Conservation (phyloP, 176 grass and related monocot species). For the Bothriochloa decipiens region DNA sequence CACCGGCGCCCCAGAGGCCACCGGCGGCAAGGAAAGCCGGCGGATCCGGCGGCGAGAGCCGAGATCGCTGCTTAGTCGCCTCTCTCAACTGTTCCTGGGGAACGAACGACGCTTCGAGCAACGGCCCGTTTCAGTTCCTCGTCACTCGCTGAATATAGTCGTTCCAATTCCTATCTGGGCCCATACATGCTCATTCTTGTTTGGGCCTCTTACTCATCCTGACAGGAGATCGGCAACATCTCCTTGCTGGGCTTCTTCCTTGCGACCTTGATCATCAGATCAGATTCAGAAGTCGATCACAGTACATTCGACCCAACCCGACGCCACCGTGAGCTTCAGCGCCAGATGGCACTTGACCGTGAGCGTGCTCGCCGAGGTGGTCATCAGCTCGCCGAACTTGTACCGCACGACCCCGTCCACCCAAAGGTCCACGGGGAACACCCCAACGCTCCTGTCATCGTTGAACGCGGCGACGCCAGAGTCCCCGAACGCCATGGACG, state of each 20-base stretch:
- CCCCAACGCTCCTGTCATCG: not conserved
- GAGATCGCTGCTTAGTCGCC: no score
- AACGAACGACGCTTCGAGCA: no score
- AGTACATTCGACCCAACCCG: constrained; percentile 30
- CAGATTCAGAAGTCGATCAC: constrained; percentile 21
- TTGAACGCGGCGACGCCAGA: not conserved
- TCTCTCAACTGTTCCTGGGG: no score
- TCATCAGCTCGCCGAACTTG: constrained; percentile 38
- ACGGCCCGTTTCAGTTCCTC: no score
- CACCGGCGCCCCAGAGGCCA: no score
- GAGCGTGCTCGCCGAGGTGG: constrained; percentile 33
- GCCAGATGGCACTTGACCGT: constrained; percentile 42
- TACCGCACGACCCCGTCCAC: constrained; percentile 31
- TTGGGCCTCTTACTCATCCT: not conserved
- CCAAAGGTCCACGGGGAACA: constrained; percentile 49
- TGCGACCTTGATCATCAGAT: not conserved
- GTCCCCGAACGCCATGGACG: not conserved
- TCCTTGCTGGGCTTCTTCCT: not conserved
- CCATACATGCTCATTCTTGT: not conserved
- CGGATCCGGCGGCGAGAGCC: no score
- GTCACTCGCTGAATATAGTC: not conserved
- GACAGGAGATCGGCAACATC: not conserved
- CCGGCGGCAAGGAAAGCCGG: no score
- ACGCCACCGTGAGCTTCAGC: constrained; percentile 27
- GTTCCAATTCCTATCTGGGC: not conserved